phyloP scores from a whole-genome alignment of 2,329 filamentous ascomycete species.

The Aspergillus luchuensis region DNA sequence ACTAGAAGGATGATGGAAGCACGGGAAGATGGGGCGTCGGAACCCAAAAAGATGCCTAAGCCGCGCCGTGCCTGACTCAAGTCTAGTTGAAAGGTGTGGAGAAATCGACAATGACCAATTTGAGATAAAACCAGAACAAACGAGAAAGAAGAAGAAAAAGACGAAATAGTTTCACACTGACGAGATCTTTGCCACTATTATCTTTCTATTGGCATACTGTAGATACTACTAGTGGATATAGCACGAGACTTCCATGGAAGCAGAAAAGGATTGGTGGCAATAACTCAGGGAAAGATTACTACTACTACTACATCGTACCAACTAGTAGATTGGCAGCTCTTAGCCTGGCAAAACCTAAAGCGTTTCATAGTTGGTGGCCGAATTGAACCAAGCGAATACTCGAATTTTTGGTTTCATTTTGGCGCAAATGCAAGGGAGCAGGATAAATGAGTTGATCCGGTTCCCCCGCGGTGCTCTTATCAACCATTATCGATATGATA shows the following conservation, averaged over 20 bases:
- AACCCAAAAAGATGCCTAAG: background rate
- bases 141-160: background rate
- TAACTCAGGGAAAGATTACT: background rate
- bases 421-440: slow-evolving; percentile 25
- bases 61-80: background rate
- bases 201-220: background rate
- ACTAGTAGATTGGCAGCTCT: background rate
- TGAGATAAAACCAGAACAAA: background rate
- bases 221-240: background rate
- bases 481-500: slow-evolving; percentile 23
- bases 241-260: background rate
- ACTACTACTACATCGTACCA: too few species aligned
- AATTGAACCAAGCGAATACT: slow-evolving; percentile 7
- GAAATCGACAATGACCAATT: background rate
- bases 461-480: slow-evolving; percentile 24
- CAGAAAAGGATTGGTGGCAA: slow-evolving; percentile 4
- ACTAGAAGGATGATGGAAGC: background rate
- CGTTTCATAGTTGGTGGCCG: background rate
- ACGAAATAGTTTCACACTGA: background rate
- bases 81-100: background rate
- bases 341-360: background rate
- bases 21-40: background rate
- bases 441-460: slow-evolving; percentile 13
- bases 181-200: background rate
- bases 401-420: slow-evolving; percentile 2